These are phyloP conservation scores for Hypoxylon crocopeplum DNA, from an alignment of 495 filamentous ascomycete genomes.

Conservation along the genomic window DNA sequence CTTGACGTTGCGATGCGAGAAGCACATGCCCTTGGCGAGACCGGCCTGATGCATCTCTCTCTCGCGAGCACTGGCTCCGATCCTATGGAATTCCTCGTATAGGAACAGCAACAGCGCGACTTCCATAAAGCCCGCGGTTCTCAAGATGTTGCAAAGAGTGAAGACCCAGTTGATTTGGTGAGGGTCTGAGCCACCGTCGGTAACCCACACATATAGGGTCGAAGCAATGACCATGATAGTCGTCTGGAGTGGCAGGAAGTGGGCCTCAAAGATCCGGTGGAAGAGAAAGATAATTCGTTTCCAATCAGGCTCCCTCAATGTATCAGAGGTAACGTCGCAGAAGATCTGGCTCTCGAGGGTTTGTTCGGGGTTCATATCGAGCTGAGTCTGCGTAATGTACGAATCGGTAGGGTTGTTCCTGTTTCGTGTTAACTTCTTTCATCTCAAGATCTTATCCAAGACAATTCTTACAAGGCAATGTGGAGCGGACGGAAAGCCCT, in stretches of 20 bases:
- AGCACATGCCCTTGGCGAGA: constrained; percentile 63
- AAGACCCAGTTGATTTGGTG: constrained; percentile 61
- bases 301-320: constrained; percentile 52
- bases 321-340: constrained; percentile 55
- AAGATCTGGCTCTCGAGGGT: constrained; percentile 54
- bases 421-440: constrained; percentile 4
- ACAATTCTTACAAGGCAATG: constrained; percentile 48
- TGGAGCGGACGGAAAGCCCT: constrained; percentile 61
- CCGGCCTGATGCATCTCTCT: constrained; percentile 69
- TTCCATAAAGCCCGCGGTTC: constrained; percentile 63
- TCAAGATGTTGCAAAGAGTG: constrained; percentile 61
- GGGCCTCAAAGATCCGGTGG: constrained; percentile 71
- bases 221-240: constrained; percentile 66
- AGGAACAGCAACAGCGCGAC: constrained; percentile 66
- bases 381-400: constrained; percentile 53
- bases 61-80: constrained; percentile 63
- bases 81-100: constrained; percentile 67
- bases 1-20: constrained; percentile 59
- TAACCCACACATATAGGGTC: constrained; percentile 59
- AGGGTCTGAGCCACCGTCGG: constrained; percentile 52
- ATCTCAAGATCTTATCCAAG: background rate
- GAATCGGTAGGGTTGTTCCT: constrained; percentile 51
- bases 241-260: constrained; percentile 70
- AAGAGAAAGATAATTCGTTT: constrained; percentile 55
- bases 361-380: constrained; percentile 49